Conservation (phyloP, 164 flowering plant species). For the Annona cherimola region DNA sequence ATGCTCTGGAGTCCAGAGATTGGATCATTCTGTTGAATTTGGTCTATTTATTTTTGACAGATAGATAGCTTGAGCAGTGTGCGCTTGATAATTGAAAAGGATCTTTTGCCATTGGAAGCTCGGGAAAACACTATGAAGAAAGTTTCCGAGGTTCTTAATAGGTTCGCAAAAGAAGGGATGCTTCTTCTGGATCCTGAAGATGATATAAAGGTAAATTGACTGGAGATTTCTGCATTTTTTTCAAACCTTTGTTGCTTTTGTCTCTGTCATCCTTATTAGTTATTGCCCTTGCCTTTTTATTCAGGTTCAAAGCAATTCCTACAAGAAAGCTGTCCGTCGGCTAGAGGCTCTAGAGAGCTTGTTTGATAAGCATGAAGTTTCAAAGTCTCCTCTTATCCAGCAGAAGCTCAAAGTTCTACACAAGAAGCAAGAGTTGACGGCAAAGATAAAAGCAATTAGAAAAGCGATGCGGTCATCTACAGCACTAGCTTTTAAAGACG, state of each 20-base stretch:
- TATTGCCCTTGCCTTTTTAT: neutral
- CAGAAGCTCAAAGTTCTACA: conserved; percentile 76
- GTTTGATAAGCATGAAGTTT: conserved; percentile 72
- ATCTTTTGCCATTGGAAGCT: conserved; percentile 80
- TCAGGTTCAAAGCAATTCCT: conserved; percentile 80
- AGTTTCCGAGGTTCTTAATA: conserved; percentile 61
- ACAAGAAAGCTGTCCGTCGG: conserved; percentile 65
- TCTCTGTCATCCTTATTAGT: neutral
- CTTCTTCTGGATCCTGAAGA: conserved; percentile 87
- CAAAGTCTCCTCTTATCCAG: conserved; percentile 73
- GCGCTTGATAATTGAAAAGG: conserved; percentile 60
- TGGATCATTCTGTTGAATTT: neutral
- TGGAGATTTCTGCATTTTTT: neutral
- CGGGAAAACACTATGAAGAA: conserved; percentile 87
- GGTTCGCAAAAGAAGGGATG: conserved; percentile 64
- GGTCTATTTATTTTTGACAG: conserved; percentile 29
- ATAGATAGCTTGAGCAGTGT: conserved; percentile 56
- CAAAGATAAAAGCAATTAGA: conserved; percentile 69
- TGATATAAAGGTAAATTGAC: conserved; percentile 67
- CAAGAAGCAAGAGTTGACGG: conserved; percentile 68
- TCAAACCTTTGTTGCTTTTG: neutral
- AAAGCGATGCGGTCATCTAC: conserved; percentile 67
- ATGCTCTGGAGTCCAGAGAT: neutral
- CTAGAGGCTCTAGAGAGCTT: conserved; percentile 83
- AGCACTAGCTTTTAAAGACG: conserved; percentile 92